phyloP scores from a whole-genome alignment of 306 rosid species.

The Casuarina cunninghamiana region DNA sequence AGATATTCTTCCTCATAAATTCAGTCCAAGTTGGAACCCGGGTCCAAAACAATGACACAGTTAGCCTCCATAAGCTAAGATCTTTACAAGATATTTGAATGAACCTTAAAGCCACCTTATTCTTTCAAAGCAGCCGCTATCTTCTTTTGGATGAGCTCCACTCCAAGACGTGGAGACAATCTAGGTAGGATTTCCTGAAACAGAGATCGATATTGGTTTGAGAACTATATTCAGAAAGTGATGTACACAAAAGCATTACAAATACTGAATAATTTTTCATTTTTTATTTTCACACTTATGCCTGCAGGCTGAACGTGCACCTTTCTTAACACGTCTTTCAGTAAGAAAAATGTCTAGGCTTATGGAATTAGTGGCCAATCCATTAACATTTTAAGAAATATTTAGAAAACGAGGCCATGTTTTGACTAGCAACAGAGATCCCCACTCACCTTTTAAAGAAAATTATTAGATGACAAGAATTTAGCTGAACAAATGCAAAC shows the following conservation, averaged over 20 bases:
- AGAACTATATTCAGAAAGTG: constrained; percentile 22
- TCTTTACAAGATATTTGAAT: not conserved
- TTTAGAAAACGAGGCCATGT: constrained; percentile 11
- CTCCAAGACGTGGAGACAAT: constrained; percentile 85
- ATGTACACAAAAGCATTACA: not conserved
- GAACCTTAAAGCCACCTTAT: constrained; percentile 19
- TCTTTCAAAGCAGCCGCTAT: constrained; percentile 69
- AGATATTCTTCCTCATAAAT: not conserved
- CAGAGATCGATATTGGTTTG: constrained; percentile 23
- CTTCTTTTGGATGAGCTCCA: constrained; percentile 82
- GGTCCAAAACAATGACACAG: not conserved
- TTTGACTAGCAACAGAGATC: constrained; percentile 15
- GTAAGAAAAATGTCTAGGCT: not conserved
- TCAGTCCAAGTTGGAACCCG: not conserved
- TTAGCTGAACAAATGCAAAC: not conserved
- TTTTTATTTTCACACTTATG: not conserved
- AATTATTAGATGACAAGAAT: constrained; percentile 9
- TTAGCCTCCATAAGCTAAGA: not conserved
- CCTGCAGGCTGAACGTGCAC: constrained; percentile 4
- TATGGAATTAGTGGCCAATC: constrained; percentile 10
- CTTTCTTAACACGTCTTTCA: not conserved
- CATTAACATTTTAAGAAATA: not conserved
- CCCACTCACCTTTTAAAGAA: constrained; percentile 26
- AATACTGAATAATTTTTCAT: not conserved
- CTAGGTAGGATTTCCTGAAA: constrained; percentile 74